Evolutionary conservation across 2,329 filamentous ascomycete species (phyloP), one percentile per base, ranked within the genome.

Genomic region (Hypoxylon sp.): DNA sequence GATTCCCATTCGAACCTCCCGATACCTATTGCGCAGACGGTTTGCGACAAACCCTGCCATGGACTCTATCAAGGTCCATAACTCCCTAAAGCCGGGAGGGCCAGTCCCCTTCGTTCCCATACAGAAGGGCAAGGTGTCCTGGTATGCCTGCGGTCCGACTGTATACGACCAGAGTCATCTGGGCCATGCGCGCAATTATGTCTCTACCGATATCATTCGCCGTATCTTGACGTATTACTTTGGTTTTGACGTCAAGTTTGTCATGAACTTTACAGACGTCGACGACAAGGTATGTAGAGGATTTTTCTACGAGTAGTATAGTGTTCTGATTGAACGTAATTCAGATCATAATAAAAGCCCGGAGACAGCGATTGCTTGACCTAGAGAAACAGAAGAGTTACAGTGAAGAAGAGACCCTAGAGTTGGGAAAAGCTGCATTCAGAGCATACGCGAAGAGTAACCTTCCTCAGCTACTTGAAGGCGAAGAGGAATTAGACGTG

Each of bases 241-340:
- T 76, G 87, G 88, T 64, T 95, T 91, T 77, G 82, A 93, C 43
- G 87, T 97, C 69, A 87, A 89, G 63, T 97, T 96, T 79, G 91
- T 97, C 68, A 95, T 96, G 90, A 97, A 97, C 79, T 93, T 95
- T 67, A 97, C 93, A 26, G 93, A 94, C 72, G 85, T 94, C 39
- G 91, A 93, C 70, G 89, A 91, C 78, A 91, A 91, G 84, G 86
- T 88, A 72, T 67, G 73, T 44, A 65, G 89, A 72, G 88, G 88
- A 65, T 75, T 89, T 13, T 81, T 85, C 57, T 87, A 81, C 7
- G 79, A 86, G 68, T 84, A 89, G 72, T 83, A 88, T 61, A 80
- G 88, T 75, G 76, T 90, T 7, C 82, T 89, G 51, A 80, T 79
- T 47, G 79, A 87, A 70, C 89, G 85, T 73, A 80, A 82, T 15